Conservation (phyloP, 192 early-diverging fungal species). For the Coemansia sp. region DNA sequence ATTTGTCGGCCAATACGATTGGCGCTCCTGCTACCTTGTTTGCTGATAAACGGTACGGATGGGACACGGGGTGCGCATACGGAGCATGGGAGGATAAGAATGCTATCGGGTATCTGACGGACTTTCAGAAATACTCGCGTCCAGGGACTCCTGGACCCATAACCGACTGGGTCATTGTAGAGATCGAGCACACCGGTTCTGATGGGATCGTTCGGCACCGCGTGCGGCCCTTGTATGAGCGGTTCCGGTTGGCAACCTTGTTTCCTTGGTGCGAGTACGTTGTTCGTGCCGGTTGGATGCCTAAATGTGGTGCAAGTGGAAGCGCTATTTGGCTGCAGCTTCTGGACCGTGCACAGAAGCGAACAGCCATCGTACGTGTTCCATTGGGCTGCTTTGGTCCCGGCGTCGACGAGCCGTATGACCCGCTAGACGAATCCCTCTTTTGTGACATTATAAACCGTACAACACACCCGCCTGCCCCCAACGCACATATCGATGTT, state of each 20-base stretch:
- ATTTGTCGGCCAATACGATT: conserved; percentile 5
- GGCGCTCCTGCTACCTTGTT: neutral
- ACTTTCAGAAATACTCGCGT: conserved; percentile 14
- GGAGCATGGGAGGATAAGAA: neutral
- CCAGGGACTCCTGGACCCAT: conserved; percentile 13
- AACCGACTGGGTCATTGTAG: conserved; percentile 13
- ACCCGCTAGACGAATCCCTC: conserved; percentile 2
- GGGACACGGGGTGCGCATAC: conserved; percentile 3
- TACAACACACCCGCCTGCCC: too few species aligned
- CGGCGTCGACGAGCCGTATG: neutral
- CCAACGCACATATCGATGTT: conserved; percentile 6
- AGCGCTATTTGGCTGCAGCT: conserved; percentile 20
- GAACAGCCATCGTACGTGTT: conserved; percentile 11
- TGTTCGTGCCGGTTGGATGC: conserved; percentile 22
- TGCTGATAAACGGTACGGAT: conserved; percentile 6
- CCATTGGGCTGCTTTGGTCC: conserved; percentile 9
- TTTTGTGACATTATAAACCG: too few species aligned
- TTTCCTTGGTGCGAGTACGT: conserved; percentile 27
- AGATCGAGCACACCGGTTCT: neutral
- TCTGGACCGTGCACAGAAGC: conserved; percentile 16
- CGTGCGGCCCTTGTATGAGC: conserved; percentile 1
- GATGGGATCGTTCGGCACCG: conserved; percentile 3
- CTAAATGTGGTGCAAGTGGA: too few species aligned
- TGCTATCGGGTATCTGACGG: neutral
- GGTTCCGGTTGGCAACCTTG: neutral